A percentile compares a stretch with the other conserved stretches of the same genome.
phyloP scores from a whole-genome alignment of 2,329 filamentous ascomycete genomes.

The Penicillium crustosum region DNA sequence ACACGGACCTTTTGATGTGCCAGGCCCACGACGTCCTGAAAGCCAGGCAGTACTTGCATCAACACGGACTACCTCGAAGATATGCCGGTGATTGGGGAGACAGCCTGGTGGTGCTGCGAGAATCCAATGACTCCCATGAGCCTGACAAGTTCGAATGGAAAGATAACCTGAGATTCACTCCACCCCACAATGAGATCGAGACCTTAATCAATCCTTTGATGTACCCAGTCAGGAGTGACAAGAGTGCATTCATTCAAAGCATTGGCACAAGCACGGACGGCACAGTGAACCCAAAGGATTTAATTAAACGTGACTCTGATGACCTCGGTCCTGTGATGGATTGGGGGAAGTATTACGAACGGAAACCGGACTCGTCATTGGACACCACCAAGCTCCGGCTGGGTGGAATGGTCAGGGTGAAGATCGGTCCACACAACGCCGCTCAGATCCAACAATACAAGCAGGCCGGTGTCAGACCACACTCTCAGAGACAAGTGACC shows the following conservation, averaged over 20 bases:
- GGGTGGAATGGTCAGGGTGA: slow-evolving; percentile 1
- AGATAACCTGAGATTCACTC: slow-evolving; percentile 8
- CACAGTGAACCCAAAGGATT: not conserved
- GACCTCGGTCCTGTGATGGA: not conserved
- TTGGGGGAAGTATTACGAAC: slow-evolving; percentile 7
- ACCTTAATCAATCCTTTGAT: not conserved
- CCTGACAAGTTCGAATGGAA: slow-evolving; percentile 23
- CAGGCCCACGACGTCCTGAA: slow-evolving; percentile 31
- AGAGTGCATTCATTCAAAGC: not conserved
- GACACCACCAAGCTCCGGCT: not conserved
- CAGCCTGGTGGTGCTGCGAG: slow-evolving; percentile 23
- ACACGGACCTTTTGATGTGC: slow-evolving; percentile 32
- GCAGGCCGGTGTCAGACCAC: not conserved
- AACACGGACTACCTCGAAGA: slow-evolving; percentile 27
- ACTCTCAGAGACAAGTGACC: not conserved
- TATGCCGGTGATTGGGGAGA: slow-evolving; percentile 38
- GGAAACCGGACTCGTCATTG: not conserved
- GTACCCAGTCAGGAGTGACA: not conserved
- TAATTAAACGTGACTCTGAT: not conserved
- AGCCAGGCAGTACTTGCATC: slow-evolving; percentile 34
- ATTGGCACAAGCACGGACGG: not conserved
- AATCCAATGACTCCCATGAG: not conserved
- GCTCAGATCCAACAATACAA: not conserved
- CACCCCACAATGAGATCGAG: not conserved
- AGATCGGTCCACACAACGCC: not conserved